phyloP scores from a whole-genome alignment of 257 asterid species.

The Mitragyna speciosa region DNA sequence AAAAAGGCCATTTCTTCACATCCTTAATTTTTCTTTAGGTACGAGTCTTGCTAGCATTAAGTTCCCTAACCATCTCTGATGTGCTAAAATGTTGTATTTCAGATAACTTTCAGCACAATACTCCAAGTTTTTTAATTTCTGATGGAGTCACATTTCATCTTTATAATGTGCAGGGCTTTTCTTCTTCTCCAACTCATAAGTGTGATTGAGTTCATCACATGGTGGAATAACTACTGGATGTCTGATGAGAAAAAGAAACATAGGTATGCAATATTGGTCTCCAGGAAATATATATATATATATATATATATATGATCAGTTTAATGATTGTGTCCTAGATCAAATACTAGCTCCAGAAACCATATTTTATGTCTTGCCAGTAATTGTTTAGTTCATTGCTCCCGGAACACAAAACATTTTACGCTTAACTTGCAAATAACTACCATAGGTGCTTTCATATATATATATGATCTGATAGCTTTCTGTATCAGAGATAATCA shows the following conservation, averaged over 20 bases:
- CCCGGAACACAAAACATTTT: no score
- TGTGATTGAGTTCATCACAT: slow-evolving; percentile 81
- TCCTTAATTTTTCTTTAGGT: background rate
- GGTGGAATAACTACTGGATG: slow-evolving; percentile 98
- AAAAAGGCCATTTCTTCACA: background rate
- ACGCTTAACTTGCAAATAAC: no score
- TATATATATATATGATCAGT: no score
- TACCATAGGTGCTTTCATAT: no score
- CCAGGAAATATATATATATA: no score
- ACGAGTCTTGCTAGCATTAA: background rate
- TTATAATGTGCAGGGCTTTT: slow-evolving; percentile 53
- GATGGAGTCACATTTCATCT: background rate
- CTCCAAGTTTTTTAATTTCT: background rate
- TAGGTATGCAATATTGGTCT: slow-evolving; percentile 38
- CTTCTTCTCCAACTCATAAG: slow-evolving; percentile 85
- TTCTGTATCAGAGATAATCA: no score
- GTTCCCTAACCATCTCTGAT: background rate
- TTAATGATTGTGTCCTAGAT: background rate
- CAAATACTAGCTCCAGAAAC: background rate
- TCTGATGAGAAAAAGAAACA: slow-evolving; percentile 56
- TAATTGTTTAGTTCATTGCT: no score
- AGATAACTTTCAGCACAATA: no score
- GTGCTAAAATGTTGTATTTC: no score
- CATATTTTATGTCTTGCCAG: no score
- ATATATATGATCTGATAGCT: no score